Evolutionary conservation across 2,329 filamentous ascomycete genomes (phyloP).

Genomic region (Byssothecium circinans): DNA sequence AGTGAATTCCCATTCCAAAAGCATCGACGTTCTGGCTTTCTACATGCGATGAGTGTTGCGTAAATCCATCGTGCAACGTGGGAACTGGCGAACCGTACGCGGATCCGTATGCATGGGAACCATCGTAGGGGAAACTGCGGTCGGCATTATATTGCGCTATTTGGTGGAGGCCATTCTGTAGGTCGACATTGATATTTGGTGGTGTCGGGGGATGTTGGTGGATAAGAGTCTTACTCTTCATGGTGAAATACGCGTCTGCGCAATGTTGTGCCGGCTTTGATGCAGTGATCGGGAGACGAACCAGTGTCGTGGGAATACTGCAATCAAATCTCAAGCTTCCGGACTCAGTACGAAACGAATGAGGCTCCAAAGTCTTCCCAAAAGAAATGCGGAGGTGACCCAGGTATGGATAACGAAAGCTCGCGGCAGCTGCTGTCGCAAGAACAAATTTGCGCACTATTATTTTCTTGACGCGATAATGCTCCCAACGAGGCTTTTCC

Average conservation of each 20-base stretch:
- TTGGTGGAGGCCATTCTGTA: constrained; percentile 44
- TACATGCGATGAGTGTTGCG: constrained; percentile 30
- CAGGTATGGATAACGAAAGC: constrained; percentile 1
- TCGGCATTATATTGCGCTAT: constrained; percentile 49
- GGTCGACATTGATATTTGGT: constrained; percentile 32
- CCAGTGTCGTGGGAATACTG: constrained; percentile 3
- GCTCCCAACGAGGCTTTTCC: constrained; percentile 1
- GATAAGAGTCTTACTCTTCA: constrained; percentile 39
- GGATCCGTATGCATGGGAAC: constrained; percentile 15
- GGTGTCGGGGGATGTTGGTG: constrained; percentile 43
- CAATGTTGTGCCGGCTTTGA: constrained; percentile 1
- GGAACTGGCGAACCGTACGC: constrained; percentile 34
- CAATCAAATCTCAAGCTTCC: constrained; percentile 6
- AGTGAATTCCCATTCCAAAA: constrained; percentile 35
- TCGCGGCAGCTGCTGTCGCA: constrained; percentile 3
- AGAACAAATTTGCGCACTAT: neutral
- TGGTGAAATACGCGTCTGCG: constrained; percentile 14
- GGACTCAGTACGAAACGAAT: constrained; percentile 17
- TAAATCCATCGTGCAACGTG: constrained; percentile 29
- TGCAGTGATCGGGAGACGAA: constrained; percentile 10
- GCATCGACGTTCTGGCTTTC: constrained; percentile 23
- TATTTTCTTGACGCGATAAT: neutral
- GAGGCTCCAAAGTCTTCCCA: constrained; percentile 1
- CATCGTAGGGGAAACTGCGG: constrained; percentile 42
- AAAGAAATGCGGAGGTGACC: constrained; percentile 5